Evolutionary conservation across 208 protist genomes (phyloP), one percentile per base, ranked within the genome.

Genomic region (Balamuthia mandrillaris): DNA sequence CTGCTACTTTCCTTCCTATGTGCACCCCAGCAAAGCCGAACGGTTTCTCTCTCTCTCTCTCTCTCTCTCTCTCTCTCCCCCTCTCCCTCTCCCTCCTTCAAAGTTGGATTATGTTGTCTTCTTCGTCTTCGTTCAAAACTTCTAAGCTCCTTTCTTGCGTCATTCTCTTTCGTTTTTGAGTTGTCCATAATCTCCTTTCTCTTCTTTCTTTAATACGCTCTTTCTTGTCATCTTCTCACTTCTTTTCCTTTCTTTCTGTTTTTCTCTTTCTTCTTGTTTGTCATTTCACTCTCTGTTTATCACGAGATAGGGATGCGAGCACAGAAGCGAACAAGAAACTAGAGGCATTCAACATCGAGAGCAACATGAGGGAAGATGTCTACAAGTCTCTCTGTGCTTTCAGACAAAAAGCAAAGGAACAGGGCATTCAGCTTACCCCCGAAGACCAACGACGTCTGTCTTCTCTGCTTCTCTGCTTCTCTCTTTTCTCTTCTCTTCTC

Each of bases 261-360:
- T 7, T 66, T 35, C 2, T 66, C 54, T 63, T 5, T 35, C n/a
- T 35, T 5, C 58, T n/a, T 66, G 2, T 66, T 27, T 10, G 2
- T 66, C n/a, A 42, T 14, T 35, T 39, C 7, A 27, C n/a, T 27
- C 51, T 58, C n/a, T n/a, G n/a, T n/a, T n/a, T n/a, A n/a, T n/a
- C n/a, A n/a, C n/a, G n/a, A n/a, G n/a, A 24, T 24, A 12, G 74
- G 74, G 39, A 81, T 2, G 74, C 74, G 51, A 65, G 51, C 51
- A 81, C 74, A 3, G 74, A 58, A 65, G 74, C 74, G 16, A 81
- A 81, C 52, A 58, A 81, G 74, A 58, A 81, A 52, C 24, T 81
- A 10, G 52, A 81, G 33, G 74, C 74, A 27, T 81, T 81, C 52
- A 35, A n/a, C 44, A 81, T 81, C 35, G 74, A 81, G 27, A 65